phyloP scores from a whole-genome alignment of 1,139 yeast genomes.

The Arxiozyma heterogenica region DNA sequence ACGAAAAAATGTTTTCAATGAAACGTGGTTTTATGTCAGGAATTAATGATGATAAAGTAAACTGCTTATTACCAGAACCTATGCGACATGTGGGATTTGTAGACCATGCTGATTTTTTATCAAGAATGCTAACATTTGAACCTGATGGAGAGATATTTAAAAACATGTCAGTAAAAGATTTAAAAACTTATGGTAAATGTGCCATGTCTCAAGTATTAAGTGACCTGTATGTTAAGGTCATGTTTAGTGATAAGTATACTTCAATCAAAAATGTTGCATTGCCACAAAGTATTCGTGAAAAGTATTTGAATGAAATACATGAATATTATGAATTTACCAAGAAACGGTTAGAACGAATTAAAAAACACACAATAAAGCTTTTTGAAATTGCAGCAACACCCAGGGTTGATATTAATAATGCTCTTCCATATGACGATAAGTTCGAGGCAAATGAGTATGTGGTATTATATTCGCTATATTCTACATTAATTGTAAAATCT shows the following conservation, averaged over 20 bases:
- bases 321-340: constrained; percentile 8
- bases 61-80: constrained; percentile 21
- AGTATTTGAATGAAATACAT: constrained; percentile 15
- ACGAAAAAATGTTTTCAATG: constrained; percentile 13
- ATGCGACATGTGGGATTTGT: constrained; percentile 21
- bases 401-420: background rate
- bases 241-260: constrained; percentile 22
- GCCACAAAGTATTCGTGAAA: constrained; percentile 14
- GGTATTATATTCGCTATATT: background rate
- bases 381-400: background rate
- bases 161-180: constrained; percentile 8
- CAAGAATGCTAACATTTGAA: constrained; percentile 8
- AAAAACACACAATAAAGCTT: constrained; percentile 1
- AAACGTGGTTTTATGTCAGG: constrained; percentile 17
- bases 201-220: constrained; percentile 13
- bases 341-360: background rate
- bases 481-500: background rate
- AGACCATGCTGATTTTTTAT: constrained; percentile 21
- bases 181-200: constrained; percentile 17
- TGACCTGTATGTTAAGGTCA: constrained; percentile 17
- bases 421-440: background rate
- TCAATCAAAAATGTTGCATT: constrained; percentile 22
- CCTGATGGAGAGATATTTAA: constrained; percentile 9
- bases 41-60: constrained; percentile 17
- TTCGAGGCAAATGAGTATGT: constrained; percentile 1